Conservation (phyloP, 768 basidiomycete species). For the Krasilnikovozyma curviuscula region DNA sequence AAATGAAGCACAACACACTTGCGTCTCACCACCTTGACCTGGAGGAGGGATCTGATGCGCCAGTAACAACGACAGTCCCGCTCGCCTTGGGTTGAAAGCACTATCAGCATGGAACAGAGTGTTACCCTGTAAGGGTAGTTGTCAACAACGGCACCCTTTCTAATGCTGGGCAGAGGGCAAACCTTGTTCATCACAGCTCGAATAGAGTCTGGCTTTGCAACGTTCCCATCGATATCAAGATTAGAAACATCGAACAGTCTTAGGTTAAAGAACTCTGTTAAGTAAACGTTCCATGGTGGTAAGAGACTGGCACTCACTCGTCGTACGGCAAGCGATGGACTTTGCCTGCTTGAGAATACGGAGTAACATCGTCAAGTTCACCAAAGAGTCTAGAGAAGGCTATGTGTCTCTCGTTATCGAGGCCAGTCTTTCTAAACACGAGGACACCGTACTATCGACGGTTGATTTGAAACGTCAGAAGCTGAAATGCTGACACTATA, state of each 20-base stretch:
- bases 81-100: slow-evolving; percentile 13
- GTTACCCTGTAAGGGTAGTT: background rate
- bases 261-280: background rate
- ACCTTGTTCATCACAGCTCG: slow-evolving; percentile 11
- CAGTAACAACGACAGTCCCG: slow-evolving; percentile 9
- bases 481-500: too few species aligned
- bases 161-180: too few species aligned
- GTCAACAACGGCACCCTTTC: too few species aligned
- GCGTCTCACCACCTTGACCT: slow-evolving; percentile 8
- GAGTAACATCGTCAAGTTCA: too few species aligned
- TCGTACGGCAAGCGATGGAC: slow-evolving; percentile 12
- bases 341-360: slow-evolving; percentile 6
- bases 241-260: slow-evolving; percentile 16
- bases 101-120: slow-evolving; percentile 13
- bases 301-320: slow-evolving; percentile 7
- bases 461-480: background rate
- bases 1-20: background rate
- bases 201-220: slow-evolving; percentile 10
- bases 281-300: too few species aligned
- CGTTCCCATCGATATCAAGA: slow-evolving; percentile 11
- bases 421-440: too few species aligned
- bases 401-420: too few species aligned
- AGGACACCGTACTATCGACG: too few species aligned
- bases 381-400: too few species aligned
- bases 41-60: slow-evolving; percentile 9